A percentile compares a stretch with the other conserved stretches of the same genome.
Conservation (phyloP, 805 yeast genomes). For the Saccharomycopsis vini region DNA sequence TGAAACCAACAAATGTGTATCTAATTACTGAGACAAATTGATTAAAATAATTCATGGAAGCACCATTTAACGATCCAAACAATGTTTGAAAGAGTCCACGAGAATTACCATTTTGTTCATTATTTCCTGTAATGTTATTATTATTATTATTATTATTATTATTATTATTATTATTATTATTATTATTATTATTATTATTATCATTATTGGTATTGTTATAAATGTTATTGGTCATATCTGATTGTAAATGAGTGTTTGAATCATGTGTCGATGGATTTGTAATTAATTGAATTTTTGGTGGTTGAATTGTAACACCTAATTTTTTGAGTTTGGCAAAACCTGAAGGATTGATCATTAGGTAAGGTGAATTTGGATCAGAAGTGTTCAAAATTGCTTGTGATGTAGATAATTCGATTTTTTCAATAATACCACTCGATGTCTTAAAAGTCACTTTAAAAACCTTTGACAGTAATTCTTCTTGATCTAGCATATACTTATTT, state of each 20-base stretch:
- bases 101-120: too few species aligned
- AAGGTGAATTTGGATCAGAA: constrained; percentile 21
- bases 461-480: not conserved
- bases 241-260: too few species aligned
- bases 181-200: too few species aligned
- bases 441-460: constrained; percentile 16
- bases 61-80: too few species aligned
- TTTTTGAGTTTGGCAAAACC: constrained; percentile 22
- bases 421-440: constrained; percentile 17
- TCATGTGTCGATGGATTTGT: not conserved
- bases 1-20: not conserved
- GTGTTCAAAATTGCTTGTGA: constrained; percentile 22
- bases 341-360: constrained; percentile 24
- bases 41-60: not conserved
- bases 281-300: constrained; percentile 16
- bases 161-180: too few species aligned
- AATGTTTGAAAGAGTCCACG: too few species aligned
- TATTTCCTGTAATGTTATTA: too few species aligned
- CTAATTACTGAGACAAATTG: not conserved
- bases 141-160: too few species aligned
- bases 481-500: constrained; percentile 5
- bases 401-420: constrained; percentile 20
- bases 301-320: constrained; percentile 19
- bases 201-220: not conserved
- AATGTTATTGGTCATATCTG: not conserved